These are phyloP conservation scores for Royoungia palumana DNA, from an alignment of 768 basidiomycete genomes.

Conservation along the genomic window DNA sequence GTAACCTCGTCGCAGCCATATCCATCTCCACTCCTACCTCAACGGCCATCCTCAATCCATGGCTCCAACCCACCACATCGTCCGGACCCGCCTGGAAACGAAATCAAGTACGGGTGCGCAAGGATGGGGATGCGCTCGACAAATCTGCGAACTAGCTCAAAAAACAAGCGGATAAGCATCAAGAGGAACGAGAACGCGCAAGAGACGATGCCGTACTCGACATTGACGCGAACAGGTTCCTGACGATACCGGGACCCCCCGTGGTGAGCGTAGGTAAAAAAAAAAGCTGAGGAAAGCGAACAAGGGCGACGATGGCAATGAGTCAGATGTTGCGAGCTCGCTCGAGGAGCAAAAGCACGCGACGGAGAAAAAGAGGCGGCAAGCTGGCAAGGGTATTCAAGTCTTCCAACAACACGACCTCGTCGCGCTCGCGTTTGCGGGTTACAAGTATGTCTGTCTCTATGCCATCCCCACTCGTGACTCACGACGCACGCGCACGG, in stretches of 20 bases:
- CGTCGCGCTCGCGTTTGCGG: conserved; percentile 93
- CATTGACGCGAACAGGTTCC: conserved; percentile 43
- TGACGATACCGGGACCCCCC: conserved; percentile 16
- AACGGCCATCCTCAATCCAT: conserved; percentile 60
- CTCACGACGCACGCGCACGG: conserved; percentile 34
- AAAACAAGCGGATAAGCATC: conserved; percentile 57
- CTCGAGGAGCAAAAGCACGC: conserved; percentile 64
- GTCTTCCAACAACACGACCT: conserved; percentile 90
- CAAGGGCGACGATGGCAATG: conserved; percentile 29
- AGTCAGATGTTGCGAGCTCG: conserved; percentile 61
- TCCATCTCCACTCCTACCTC: conserved; percentile 17
- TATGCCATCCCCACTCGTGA: not conserved
- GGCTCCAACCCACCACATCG: conserved; percentile 56
- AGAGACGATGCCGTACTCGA: conserved; percentile 78
- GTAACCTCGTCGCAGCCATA: conserved; percentile 8
- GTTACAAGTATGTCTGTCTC: conserved; percentile 59
- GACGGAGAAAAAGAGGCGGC: conserved; percentile 44
- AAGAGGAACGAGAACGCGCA: conserved; percentile 54
- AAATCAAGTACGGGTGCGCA: conserved; percentile 70
- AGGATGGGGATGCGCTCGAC: conserved; percentile 53
- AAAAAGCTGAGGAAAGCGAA: too few relatives aligned
- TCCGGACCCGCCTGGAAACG: conserved; percentile 60
- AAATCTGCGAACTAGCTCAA: conserved; percentile 76
- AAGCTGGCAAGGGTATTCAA: conserved; percentile 41
- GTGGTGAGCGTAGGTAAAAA: conserved; percentile 3